These are phyloP conservation scores for Aspergillus neoniger DNA, from an alignment of 2,329 filamentous ascomycete genomes.

Conservation along the genomic window DNA sequence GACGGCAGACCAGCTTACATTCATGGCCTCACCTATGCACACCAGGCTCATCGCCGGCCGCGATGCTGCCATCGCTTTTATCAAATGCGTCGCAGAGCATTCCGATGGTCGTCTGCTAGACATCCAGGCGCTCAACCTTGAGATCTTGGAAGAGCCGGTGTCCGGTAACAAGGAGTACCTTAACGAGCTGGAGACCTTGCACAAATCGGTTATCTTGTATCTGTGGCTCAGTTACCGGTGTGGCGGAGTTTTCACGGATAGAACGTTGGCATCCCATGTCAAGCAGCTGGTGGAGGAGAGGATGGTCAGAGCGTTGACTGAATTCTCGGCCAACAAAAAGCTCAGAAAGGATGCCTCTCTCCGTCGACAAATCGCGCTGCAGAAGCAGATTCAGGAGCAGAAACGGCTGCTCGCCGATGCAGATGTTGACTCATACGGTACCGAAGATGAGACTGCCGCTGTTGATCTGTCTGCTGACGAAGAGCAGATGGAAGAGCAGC, in stretches of 20 bases:
- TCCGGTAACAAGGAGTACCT: conserved; percentile 60
- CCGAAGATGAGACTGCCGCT: conserved; percentile 5
- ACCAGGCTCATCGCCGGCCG: conserved; percentile 49
- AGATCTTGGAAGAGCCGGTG: conserved; percentile 64
- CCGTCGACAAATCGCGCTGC: conserved; percentile 39
- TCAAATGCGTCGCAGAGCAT: conserved; percentile 68
- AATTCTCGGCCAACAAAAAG: conserved; percentile 54
- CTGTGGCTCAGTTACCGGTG: conserved; percentile 93
- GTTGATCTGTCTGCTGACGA: conserved; percentile 23
- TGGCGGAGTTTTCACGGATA: conserved; percentile 73
- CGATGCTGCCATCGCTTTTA: conserved; percentile 63
- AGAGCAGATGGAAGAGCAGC: conserved; percentile 8
- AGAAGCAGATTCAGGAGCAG: conserved; percentile 37
- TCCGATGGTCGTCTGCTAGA: conserved; percentile 69
- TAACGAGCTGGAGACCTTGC: conserved; percentile 70
- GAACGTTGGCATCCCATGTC: conserved; percentile 74
- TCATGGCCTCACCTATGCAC: conserved; percentile 70
- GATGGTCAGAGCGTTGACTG: conserved; percentile 65
- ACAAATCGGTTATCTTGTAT: conserved; percentile 81
- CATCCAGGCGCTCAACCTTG: conserved; percentile 69
- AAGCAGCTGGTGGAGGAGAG: conserved; percentile 75
- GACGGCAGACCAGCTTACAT: conserved; percentile 71
- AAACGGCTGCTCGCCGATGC: conserved; percentile 28
- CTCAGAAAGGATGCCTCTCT: conserved; percentile 42
- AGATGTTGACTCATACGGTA: conserved; percentile 16